Percentiles rank a stretch among this genome's conserved stretches.
phyloP scores from a whole-genome alignment of 495 filamentous ascomycete species.

The Stereocaulon alpinum region DNA sequence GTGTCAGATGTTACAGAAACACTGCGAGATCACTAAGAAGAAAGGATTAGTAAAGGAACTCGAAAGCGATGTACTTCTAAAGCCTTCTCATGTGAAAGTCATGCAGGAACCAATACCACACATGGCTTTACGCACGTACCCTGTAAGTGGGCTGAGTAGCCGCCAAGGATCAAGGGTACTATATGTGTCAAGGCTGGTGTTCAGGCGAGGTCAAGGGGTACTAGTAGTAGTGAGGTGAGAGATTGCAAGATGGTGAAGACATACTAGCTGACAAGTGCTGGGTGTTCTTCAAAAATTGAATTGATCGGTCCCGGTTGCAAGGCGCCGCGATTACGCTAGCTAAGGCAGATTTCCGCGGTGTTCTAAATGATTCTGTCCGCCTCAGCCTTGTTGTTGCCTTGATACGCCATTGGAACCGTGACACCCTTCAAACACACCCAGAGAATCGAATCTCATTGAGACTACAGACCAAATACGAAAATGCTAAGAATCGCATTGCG shows the following conservation, averaged over 20 bases:
- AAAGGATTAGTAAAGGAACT: not conserved
- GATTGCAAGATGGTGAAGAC: not conserved
- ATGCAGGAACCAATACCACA: not conserved
- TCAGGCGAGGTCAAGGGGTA: too few species aligned
- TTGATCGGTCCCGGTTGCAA: slow-evolving; percentile 9
- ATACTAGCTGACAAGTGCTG: not conserved
- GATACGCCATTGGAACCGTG: not conserved
- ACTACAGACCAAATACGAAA: not conserved
- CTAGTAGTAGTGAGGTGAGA: not conserved
- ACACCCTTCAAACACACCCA: not conserved
- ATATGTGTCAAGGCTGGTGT: not conserved
- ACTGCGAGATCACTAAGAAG: not conserved
- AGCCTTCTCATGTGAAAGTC: not conserved
- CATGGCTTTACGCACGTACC: not conserved
- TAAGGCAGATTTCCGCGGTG: slow-evolving; percentile 17
- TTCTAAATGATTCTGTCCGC: slow-evolving; percentile 15
- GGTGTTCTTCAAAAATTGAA: slow-evolving; percentile 1
- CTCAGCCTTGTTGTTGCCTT: slow-evolving; percentile 15
- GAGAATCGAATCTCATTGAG: not conserved
- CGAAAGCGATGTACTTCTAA: not conserved
- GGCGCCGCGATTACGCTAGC: slow-evolving; percentile 3
- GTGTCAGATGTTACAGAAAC: not conserved
- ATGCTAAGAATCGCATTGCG: too few species aligned
- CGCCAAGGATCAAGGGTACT: not conserved
- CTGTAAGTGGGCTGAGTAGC: not conserved